Evolutionary conservation across 176 grass and related monocot genomes (phyloP), one percentile per base, ranked within the genome.

Genomic region (Luzula sylvatica): DNA sequence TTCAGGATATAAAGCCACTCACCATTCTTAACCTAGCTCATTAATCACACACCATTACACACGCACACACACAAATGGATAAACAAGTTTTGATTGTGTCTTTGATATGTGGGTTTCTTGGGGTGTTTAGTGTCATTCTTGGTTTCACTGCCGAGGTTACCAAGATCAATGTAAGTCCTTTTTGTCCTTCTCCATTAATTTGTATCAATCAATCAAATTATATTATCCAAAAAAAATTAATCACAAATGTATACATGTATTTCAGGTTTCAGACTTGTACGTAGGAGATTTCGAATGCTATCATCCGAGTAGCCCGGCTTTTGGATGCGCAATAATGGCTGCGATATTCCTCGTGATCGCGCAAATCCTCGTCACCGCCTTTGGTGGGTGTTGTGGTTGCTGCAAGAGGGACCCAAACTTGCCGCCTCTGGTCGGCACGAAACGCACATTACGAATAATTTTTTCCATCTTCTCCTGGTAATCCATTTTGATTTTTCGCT

Each of bases 91-190:
- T 63, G 19, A 30, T 30, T n/a, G 58, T 63, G 23, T 63, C 58
- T 63, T 15, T 63, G 7, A 26, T 63, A 11, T 5, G 2, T 7
- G 58, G 58, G 5, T 63, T 63, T 22, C 35, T 63, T 0, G 58
- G 58, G 13, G 25, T 63, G 39, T 20, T 63, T 3, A 28, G 42
- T 47, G 24, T 63, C 12, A 63, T 63, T 48, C 8, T 63, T 18
- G 58, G 58, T 20, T 63, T 63, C 42, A 48, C 58, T 5, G 58
- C 58, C 1, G 58, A 63, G 22, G 40, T 63, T 29, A 63, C 58
- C 46, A 63, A 63, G 4, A 63, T 63, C 22, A 63, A 63, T 29
- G 58, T 63, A 48, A 63, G 58, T 63, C 13, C 23, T 35, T 35
- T 35, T 35, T 35, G 30, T 35, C 0, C 5, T 4, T 32, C 8